Percentiles rank a stretch among this genome's conserved stretches.
These are phyloP conservation scores for Datisca glomerata DNA, from an alignment of 306 rosid species.

Conservation along the genomic window DNA sequence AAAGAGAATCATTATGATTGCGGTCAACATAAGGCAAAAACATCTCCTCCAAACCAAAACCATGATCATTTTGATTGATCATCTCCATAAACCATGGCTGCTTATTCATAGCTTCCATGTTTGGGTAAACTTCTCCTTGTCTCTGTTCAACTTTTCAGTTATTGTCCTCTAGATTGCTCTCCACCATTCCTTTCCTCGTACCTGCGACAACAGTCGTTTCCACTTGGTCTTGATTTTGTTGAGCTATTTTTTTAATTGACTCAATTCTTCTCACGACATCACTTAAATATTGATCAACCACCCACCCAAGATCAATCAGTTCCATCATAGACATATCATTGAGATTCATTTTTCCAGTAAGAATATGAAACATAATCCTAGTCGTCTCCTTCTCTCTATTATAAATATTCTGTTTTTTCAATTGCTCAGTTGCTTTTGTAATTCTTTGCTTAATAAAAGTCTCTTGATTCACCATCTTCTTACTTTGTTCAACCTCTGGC, in stretches of 20 bases:
- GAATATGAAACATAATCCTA: constrained; percentile 11
- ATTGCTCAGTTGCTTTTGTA: constrained; percentile 14
- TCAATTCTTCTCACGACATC: constrained; percentile 8
- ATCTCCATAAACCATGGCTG: not conserved
- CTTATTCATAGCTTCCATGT: not conserved
- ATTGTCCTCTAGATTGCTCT: not conserved
- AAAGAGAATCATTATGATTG: constrained; percentile 1
- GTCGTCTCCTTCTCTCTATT: constrained; percentile 22
- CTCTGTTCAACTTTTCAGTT: not conserved
- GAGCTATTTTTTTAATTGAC: not conserved
- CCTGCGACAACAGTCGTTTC: not conserved
- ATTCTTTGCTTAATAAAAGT: constrained; percentile 21
- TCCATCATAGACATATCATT: constrained; percentile 7
- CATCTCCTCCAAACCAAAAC: no score
- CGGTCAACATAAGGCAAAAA: no score
- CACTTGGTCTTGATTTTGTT: not conserved
- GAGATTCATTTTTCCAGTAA: constrained; percentile 1
- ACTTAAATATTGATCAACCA: constrained; percentile 16
- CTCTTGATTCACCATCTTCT: constrained; percentile 27
- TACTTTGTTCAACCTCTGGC: constrained; percentile 24
- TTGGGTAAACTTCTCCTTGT: not conserved
- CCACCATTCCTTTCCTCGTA: not conserved
- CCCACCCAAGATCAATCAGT: constrained; percentile 17
- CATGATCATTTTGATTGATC: no score
- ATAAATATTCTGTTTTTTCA: constrained; percentile 14